Evolutionary conservation across 75 land plant species (phyloP).

Genomic region (Pseudotsuga menziesii): DNA sequence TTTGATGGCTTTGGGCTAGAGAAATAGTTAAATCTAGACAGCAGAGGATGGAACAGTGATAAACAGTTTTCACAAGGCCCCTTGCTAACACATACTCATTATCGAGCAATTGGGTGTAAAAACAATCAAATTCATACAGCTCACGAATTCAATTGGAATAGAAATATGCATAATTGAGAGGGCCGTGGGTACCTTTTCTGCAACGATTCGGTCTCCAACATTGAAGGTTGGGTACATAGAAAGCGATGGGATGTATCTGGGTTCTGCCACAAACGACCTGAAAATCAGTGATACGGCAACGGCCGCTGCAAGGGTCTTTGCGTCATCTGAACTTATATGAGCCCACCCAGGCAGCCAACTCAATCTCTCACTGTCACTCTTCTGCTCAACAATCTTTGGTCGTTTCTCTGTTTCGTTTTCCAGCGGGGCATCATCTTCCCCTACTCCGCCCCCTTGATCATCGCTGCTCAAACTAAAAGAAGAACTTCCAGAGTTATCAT

Average conservation of each 20-base stretch:
- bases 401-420: background rate
- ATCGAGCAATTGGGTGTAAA: no score
- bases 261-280: conserved; percentile 56
- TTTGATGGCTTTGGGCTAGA: no score
- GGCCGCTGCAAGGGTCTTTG: conserved; percentile 58
- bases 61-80: no score
- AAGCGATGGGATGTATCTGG: conserved; percentile 61
- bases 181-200: conserved; percentile 61
- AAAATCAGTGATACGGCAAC: conserved; percentile 49
- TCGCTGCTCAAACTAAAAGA: background rate
- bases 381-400: background rate
- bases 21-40: no score
- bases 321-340: conserved; percentile 51
- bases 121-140: no score
- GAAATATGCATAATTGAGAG: background rate
- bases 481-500: background rate
- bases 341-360: conserved; percentile 36
- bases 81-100: no score
- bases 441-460: conserved; percentile 18
- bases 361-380: background rate
- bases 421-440: background rate
- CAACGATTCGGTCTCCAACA: conserved; percentile 68
- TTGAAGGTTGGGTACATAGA: conserved; percentile 80
- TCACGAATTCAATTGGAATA: background rate
- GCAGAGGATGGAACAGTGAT: no score